Evolutionary conservation across 371 early-diverging fungal species (phyloP).

Genomic region (Batrachochytrium dendrobatidis): DNA sequence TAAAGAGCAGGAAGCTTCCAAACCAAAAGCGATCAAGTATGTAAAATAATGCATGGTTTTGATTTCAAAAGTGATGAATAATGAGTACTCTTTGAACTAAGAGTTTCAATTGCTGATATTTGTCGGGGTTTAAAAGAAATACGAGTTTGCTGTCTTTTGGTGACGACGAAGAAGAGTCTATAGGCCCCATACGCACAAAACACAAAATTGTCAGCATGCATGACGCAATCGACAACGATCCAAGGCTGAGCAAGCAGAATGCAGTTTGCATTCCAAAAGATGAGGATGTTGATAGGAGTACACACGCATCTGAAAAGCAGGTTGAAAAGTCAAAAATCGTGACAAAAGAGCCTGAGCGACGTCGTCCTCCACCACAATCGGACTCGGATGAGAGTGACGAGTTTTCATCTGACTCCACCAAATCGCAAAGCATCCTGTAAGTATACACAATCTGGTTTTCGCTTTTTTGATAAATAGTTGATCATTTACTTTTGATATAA

Average conservation of each 20-base stretch:
- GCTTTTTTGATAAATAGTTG: too few species aligned
- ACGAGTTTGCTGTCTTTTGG: slow-evolving; percentile 82
- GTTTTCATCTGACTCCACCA: too few species aligned
- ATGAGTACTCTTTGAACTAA: not conserved
- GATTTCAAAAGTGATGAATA: slow-evolving; percentile 1
- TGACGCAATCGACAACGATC: slow-evolving; percentile 58
- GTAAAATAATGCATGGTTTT: too few species aligned
- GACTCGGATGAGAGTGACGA: too few species aligned
- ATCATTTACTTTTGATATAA: too few species aligned
- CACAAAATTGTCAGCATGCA: slow-evolving; percentile 67
- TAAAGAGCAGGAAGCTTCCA: slow-evolving; percentile 42
- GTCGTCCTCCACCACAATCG: too few species aligned
- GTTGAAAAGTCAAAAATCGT: not conserved
- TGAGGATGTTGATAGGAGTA: not conserved
- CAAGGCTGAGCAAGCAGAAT: slow-evolving; percentile 43
- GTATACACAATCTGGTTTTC: too few species aligned
- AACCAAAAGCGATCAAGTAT: slow-evolving; percentile 51
- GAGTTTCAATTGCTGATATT: not conserved
- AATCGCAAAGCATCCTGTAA: too few species aligned
- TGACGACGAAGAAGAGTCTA: slow-evolving; percentile 57
- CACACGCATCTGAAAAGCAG: slow-evolving; percentile 4
- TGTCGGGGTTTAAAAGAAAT: slow-evolving; percentile 39
- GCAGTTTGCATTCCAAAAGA: slow-evolving; percentile 19
- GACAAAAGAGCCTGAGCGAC: too few species aligned
- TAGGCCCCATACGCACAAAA: slow-evolving; percentile 18